Base-by-base conservation (phyloP, 2,329 filamentous ascomycete genomes). In the Boeremia exigua region DNA sequence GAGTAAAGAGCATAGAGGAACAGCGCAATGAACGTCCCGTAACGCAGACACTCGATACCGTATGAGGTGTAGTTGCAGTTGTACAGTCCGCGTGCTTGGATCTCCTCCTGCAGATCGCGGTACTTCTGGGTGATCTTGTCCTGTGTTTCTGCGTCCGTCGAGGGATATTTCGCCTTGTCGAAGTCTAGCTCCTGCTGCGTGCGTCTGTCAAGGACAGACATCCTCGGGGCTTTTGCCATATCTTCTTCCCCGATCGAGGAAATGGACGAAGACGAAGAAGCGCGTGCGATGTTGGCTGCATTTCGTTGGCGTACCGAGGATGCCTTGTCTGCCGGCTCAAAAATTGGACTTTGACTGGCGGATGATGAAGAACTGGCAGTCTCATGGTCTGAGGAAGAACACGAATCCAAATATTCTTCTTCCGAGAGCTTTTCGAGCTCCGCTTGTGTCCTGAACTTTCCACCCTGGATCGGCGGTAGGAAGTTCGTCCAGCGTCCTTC, bases 401-500 rank as follows among this genome's bases (percentile, higher is more conserved):
- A 59, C 14, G 62, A 56, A 4, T 57, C 59, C 6, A 49, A 12
- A 36, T 66, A 65, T 23, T 69, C 61, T 17, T 78, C 70, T 30
- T 81, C 78, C 8, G 75, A 73, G 11, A 65, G 48, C 23, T 53
- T 60, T 30, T 57, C 51, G 42, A 71, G 60, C 50, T 82, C 77
- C 47, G 76, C 71, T 57, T 81, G 81, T 19, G 78, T 76, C 62
- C 88, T 84, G 75, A 93, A 96, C 55, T 83, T 82, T 37, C 94
- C 94, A 54, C 92, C 93, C 75, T 98, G 94, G 48, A 98, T 94
- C 0, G 95, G 94, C 4, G 95, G 93, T 6, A 90, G 69, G 71
- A 97, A 96, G 75, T 97, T 97, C 59, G 80, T 79, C 95, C 95
- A 99, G 58, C 79, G 81, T 28, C 91, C 91, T 70, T 95, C 84